These are phyloP conservation scores for Candida anglica DNA, from an alignment of 805 yeast species.

Conservation along the genomic window DNA sequence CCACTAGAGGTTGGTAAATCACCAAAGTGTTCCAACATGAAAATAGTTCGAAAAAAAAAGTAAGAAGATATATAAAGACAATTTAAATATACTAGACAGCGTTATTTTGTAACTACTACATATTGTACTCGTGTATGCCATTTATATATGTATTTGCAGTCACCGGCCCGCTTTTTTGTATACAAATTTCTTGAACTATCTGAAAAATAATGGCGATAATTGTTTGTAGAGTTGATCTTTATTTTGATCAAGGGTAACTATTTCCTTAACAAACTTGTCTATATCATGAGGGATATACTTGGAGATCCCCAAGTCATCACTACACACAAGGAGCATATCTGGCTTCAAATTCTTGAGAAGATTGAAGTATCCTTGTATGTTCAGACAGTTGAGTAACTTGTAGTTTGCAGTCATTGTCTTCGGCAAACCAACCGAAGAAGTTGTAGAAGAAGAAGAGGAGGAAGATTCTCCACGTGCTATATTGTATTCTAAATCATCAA, in stretches of 20 bases:
- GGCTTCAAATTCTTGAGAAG: conserved; percentile 37
- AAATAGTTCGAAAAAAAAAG: too few relatives aligned
- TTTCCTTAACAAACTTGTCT: conserved; percentile 33
- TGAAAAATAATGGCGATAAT: conserved; percentile 16
- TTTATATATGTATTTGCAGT: too few relatives aligned
- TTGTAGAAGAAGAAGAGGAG: neutral
- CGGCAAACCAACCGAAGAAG: conserved; percentile 11
- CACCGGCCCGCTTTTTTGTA: too few relatives aligned
- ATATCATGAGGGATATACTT: conserved; percentile 29
- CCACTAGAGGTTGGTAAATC: conserved; percentile 50
- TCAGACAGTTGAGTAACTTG: conserved; percentile 35
- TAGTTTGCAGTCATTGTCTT: conserved; percentile 26
- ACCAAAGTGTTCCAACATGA: too few relatives aligned
- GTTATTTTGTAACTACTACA: too few relatives aligned
- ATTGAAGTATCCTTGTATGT: conserved; percentile 37
- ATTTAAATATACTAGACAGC: too few relatives aligned
- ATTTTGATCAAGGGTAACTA: conserved; percentile 24
- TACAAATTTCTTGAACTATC: neutral
- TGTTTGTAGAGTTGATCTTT: conserved; percentile 17
- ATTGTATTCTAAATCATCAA: conserved; percentile 31
- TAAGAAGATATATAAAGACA: too few relatives aligned
- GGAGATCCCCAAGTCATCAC: conserved; percentile 37
- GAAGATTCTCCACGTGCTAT: conserved; percentile 8
- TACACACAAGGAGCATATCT: conserved; percentile 36
- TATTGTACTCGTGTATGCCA: too few relatives aligned